Base-by-base conservation (phyloP, 176 grass and related monocot species). In the Oryza longistaminata region DNA sequence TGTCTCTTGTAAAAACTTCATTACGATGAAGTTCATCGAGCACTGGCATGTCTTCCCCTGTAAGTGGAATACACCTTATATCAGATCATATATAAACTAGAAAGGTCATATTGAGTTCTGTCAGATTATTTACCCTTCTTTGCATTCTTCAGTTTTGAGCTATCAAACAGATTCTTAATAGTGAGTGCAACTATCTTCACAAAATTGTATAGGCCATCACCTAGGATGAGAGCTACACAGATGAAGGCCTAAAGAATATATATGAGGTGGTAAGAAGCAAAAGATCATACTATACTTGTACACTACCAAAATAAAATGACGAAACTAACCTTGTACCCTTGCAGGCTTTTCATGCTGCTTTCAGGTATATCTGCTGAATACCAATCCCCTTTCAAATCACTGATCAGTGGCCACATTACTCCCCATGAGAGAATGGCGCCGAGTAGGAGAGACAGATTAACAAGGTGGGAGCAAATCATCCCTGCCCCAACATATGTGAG, bases 391-490 rank as follows among this genome's bases (percentile, higher is more conserved):
- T 96, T 89, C 37, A 91, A 70, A 74, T 89, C 86, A 82, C 80
- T 74, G 31, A 99, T 92, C 78, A 99, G 84, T 76, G 96, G 96
- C 96, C 96, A 99, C 96, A 99, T 96, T 50, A 99, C 70, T 43
- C 96, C 96, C 91, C 91, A 99, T 40, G 96, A 99, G 46, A 96
- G 90, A 80, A 99, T 50, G 24, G 96, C 88, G 29, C 96, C 96
- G 22, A 94, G 70, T 42, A 99, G 84, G 81, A 99, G 89, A 52
- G 96, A 99, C 5, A 99, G 35, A 80, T 99, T 99, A 17, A 99
- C 96, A 21, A 94, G 88, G 79, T 96, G 90, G 33, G 96, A 94
- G 83, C 96, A 99, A 82, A 99, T 99, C 96, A 99, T 99, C 39
- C 93, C 96, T 24, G 96, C 93, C 66, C 96, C 96, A 43, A 99